Base-by-base conservation (phyloP, 169 alveolate genomes). In the Babesia gibsoni region DNA sequence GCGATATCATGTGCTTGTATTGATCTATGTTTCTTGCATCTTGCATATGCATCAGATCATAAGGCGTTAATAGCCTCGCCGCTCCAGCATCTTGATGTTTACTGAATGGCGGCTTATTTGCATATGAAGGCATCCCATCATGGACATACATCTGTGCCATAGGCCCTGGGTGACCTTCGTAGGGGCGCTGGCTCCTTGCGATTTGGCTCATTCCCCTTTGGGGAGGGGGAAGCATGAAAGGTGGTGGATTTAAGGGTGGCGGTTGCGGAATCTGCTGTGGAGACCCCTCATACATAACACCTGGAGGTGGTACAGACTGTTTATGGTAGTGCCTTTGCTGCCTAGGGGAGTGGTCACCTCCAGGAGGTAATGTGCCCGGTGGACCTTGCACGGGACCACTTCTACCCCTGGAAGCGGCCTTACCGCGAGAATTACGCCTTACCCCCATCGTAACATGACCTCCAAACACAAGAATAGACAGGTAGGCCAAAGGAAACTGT, bases 391-490 rank as follows among this genome's bases (percentile, higher is more conserved):
- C 23, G 14, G 23, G 39, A 33, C 1, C 56, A 10, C 29, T 48
- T 22, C 39, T 16, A 7, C 72, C 72, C 8, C 72, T 33, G 46
- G 43, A 25, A 4, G 25, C 25, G 32, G 50, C 59, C 22, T 58
- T 18, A 42, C 59, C 72, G 9, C 72, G 16, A 3, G 58, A 61
- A 23, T 29, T 29, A 6, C 48, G 61, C 43, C 58, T 20, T 33
- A 46, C 72, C n/a, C 59, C 30, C 72, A 61, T 61, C 8, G 35
- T 43, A 32, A 10, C 57, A 6, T 8, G 12, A 23, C 46, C 14
- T 52, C 18, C n/a, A n/a, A n/a, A n/a, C n/a, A n/a, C n/a, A n/a
- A n/a, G n/a, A n/a, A n/a, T n/a, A n/a, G n/a, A n/a, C n/a, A n/a
- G n/a, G n/a, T n/a, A n/a, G n/a, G n/a, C n/a, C n/a, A n/a, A n/a